Base-by-base conservation (phyloP, 768 basidiomycete species). In the Lentinula boryana region DNA sequence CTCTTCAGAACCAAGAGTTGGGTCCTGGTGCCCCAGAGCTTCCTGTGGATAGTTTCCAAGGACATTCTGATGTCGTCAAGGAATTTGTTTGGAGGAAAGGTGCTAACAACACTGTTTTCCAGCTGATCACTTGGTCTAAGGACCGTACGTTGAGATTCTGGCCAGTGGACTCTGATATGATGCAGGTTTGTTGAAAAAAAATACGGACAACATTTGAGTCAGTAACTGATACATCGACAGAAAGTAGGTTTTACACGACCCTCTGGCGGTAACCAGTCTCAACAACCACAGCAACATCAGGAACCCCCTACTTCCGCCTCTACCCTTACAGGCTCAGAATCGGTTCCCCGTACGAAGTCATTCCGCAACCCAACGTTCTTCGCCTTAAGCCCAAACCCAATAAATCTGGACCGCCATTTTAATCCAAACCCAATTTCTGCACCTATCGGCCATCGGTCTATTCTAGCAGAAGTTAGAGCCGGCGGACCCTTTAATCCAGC, bases 61-160 rank as follows among this genome's bases (percentile, higher is more conserved):
- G 94, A 0, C 94, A 96, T 72, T 83, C 85, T 0, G 94, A 96
- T 64, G 93, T 95, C 2, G 96, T 98, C 18, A 97, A 96, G 68
- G 96, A 99, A 74, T 99, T 96, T 70, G 95, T 99, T 1, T 99
- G 97, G 97, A 78, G 97, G 62, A 84, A 80, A 67, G 82, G 87
- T 2, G 18, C 60, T 76, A 76, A 75, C 35, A 70, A 69, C 41
- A 67, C 78, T 44, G 81, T 84, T 43, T 87, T 85, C 68, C 86
- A 85, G 66, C 76, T 85, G 2, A 82, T 84, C 40, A 84, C 82
- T 1, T 84, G 83, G 83, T 92, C 93, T 1, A 95, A 94, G 70
- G 97, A 98, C 68, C 84, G 93, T 18, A 95, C 91, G 0, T 73
- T 99, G 36, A 79, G 93, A 13, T 91, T 98, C 68, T 96, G 94